phyloP scores from a whole-genome alignment of 108 stramenopile genomes.

The Chaetoceros tenuissimus region DNA sequence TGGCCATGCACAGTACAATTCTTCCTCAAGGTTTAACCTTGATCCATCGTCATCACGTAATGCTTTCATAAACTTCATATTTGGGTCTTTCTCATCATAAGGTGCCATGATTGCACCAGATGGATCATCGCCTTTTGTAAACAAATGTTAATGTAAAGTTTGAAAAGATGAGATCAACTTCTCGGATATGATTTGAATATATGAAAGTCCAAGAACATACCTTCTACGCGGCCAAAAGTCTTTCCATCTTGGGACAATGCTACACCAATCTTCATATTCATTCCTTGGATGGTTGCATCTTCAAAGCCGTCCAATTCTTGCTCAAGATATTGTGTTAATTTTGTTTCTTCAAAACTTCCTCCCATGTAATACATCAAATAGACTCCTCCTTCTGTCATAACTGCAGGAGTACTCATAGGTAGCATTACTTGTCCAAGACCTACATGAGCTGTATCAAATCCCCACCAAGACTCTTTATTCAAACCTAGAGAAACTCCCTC shows the following conservation, averaged over 20 bases:
- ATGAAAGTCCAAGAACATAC: too few relatives aligned
- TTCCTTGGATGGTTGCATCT: constrained; percentile 54
- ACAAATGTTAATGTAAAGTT: too few relatives aligned
- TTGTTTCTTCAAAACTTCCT: constrained; percentile 73
- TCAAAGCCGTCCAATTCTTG: constrained; percentile 18
- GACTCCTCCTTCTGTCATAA: constrained; percentile 75
- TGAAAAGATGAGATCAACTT: too few relatives aligned
- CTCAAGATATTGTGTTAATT: constrained; percentile 37
- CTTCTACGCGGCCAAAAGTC: constrained; percentile 81
- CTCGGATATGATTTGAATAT: too few relatives aligned
- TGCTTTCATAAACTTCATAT: constrained; percentile 21
- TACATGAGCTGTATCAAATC: constrained; percentile 85
- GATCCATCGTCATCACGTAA: constrained; percentile 37
- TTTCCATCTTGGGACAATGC: constrained; percentile 86
- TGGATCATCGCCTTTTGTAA: constrained; percentile 77
- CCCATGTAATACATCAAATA: constrained; percentile 92
- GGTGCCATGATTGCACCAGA: constrained; percentile 68
- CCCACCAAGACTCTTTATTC: constrained; percentile 89
- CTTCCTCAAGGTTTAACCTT: constrained; percentile 45
- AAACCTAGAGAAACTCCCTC: constrained; percentile 64
- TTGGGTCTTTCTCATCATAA: constrained; percentile 40
- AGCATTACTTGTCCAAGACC: constrained; percentile 83
- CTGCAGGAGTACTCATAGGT: constrained; percentile 75
- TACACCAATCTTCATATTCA: constrained; percentile 85
- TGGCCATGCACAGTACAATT: constrained; percentile 90